Percentiles rank a stretch among this genome's conserved stretches.
These are phyloP conservation scores for Clarireedia monteithiana DNA, from an alignment of 2,329 filamentous ascomycete species.

Conservation along the genomic window DNA sequence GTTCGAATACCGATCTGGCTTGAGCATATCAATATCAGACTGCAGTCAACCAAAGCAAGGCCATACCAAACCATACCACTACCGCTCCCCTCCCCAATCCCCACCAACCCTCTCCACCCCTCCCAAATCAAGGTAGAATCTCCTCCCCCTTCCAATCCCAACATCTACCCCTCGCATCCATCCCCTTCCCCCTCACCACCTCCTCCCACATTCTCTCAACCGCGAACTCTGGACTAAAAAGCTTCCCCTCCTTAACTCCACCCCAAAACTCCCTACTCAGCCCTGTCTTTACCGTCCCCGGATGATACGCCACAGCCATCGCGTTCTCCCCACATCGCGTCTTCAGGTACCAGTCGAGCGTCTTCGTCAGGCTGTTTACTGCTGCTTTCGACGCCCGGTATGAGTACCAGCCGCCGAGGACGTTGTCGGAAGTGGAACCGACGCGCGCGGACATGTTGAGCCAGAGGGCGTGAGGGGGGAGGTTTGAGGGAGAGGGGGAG, in stretches of 20 bases:
- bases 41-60: background rate
- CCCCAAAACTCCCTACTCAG: slow-evolving; percentile 67
- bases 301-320: slow-evolving; percentile 64
- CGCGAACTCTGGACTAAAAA: slow-evolving; percentile 61
- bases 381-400: slow-evolving; percentile 72
- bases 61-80: background rate
- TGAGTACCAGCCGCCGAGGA: slow-evolving; percentile 71
- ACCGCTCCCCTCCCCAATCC: no score
- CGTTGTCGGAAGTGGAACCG: slow-evolving; percentile 65
- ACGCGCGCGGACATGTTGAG: slow-evolving; percentile 74
- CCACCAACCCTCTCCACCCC: no score
- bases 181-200: slow-evolving; percentile 42
- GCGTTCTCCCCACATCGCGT: slow-evolving; percentile 52
- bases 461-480: slow-evolving; percentile 53
- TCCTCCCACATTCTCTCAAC: slow-evolving; percentile 55
- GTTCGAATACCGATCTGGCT: no score
- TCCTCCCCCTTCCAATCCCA: slow-evolving; percentile 65
- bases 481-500: slow-evolving; percentile 22
- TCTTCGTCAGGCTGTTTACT: slow-evolving; percentile 63
- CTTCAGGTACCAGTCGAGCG: slow-evolving; percentile 59
- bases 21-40: no score
- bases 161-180: slow-evolving; percentile 51
- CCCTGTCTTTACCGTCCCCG: slow-evolving; percentile 71
- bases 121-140: slow-evolving; percentile 42
- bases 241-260: slow-evolving; percentile 48